Percentiles rank a stretch among this genome's conserved stretches.
phyloP scores from a whole-genome alignment of 345 rosid genomes.

The Syzygium oleosum region DNA sequence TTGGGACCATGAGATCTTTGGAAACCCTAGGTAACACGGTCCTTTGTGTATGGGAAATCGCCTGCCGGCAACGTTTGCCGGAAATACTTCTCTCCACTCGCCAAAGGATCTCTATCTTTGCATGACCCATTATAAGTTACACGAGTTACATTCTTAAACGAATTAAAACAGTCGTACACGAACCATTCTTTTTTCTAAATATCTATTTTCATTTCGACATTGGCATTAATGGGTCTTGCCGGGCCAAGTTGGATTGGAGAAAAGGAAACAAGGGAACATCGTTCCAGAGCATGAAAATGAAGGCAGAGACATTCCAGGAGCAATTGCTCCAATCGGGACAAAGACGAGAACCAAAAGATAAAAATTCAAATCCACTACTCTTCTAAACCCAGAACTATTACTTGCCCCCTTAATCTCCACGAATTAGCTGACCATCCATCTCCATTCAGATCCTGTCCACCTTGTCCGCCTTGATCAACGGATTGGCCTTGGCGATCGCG shows the following conservation, averaged over 20 bases:
- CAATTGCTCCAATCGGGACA: not conserved
- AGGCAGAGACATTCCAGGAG: not conserved
- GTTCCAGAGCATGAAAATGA: not conserved
- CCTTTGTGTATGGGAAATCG: not conserved
- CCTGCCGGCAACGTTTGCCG: too few relatives aligned
- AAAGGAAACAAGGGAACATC: not conserved
- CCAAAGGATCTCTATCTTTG: not conserved
- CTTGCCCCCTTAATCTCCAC: not conserved
- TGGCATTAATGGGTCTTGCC: too few relatives aligned
- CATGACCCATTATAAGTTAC: not conserved
- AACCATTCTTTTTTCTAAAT: not conserved
- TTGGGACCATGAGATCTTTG: not conserved
- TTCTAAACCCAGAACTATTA: not conserved
- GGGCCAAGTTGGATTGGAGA: not conserved
- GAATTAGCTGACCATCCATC: not conserved
- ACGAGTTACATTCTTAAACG: not conserved
- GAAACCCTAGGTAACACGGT: not conserved
- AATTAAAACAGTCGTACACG: not conserved
- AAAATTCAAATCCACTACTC: not conserved
- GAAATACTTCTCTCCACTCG: not conserved
- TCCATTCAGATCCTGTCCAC: constrained; percentile 48
- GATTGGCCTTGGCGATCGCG: constrained; percentile 69
- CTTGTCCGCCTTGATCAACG: constrained; percentile 70
- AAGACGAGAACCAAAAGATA: not conserved
- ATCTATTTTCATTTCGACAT: not conserved